Conservation (phyloP, 1,139 yeast genomes). For the Hyphopichia fennica region DNA sequence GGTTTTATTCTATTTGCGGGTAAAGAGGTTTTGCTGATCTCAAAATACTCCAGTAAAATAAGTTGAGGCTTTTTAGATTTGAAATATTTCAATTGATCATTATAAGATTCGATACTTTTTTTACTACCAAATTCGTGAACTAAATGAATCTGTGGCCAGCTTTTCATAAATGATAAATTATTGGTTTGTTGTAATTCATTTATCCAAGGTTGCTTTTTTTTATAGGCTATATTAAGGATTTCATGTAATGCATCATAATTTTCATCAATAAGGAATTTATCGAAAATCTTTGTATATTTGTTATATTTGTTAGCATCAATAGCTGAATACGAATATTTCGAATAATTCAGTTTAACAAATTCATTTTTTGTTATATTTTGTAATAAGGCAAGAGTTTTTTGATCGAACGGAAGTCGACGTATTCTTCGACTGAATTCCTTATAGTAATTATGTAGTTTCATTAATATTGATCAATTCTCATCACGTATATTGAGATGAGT, state of each 20-base stretch:
- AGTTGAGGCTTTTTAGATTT: neutral
- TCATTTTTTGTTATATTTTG: conserved; percentile 6
- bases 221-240: conserved; percentile 31
- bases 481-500: neutral
- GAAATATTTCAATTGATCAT: conserved; percentile 2
- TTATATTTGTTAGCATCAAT: conserved; percentile 13
- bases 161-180: conserved; percentile 20
- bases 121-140: conserved; percentile 29
- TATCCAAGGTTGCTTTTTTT: conserved; percentile 20
- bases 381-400: conserved; percentile 9
- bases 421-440: conserved; percentile 19
- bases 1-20: neutral
- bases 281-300: conserved; percentile 14
- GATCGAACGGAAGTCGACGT: conserved; percentile 28
- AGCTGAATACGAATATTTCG: neutral
- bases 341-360: conserved; percentile 1
- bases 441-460: conserved; percentile 8
- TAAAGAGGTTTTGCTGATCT: neutral
- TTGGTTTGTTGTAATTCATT: conserved; percentile 19
- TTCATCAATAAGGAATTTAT: conserved; percentile 29
- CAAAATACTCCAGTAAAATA: too few species aligned
- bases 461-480: neutral
- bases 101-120: conserved; percentile 9
- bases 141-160: conserved; percentile 41
- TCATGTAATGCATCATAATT: conserved; percentile 22